These are phyloP conservation scores for Trypanosoma mega DNA, from an alignment of 208 protist species.

Conservation along the genomic window DNA sequence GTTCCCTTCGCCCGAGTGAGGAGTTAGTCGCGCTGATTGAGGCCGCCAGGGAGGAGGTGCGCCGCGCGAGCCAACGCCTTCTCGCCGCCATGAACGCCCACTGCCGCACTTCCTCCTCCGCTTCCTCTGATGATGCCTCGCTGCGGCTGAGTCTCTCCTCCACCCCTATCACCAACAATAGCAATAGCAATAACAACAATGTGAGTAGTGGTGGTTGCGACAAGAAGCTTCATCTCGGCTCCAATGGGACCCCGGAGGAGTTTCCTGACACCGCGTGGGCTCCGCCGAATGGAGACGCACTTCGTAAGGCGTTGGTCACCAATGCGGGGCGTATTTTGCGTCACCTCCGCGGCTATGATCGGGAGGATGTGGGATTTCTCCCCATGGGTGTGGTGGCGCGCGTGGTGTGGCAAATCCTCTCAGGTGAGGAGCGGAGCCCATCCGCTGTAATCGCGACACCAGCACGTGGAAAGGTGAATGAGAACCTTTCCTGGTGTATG, in stretches of 20 bases:
- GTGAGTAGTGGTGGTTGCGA: conserved; percentile 6
- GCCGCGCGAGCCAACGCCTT: conserved; percentile 64
- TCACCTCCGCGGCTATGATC: conserved; percentile 68
- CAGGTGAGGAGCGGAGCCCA: neutral
- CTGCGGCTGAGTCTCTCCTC: neutral
- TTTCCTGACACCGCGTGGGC: neutral
- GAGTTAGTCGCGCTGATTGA: conserved; percentile 66
- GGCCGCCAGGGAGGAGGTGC: conserved; percentile 62
- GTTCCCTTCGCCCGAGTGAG: conserved; percentile 44
- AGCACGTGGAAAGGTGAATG: neutral
- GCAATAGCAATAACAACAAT: conserved; percentile 4
- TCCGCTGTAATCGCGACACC: neutral
- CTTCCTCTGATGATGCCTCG: neutral
- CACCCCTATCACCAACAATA: too few relatives aligned
- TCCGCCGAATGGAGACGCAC: neutral
- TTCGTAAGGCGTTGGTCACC: conserved; percentile 31
- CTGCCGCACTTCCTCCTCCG: neutral
- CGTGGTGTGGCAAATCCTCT: conserved; percentile 31
- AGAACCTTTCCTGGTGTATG: too few relatives aligned
- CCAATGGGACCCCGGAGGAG: neutral
- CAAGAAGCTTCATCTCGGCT: too few relatives aligned
- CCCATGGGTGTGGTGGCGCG: conserved; percentile 60
- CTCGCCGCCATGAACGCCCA: conserved; percentile 39
- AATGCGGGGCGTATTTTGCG: conserved; percentile 44
- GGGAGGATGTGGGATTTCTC: conserved; percentile 45